These are phyloP conservation scores for Pseudevernia furfuracea DNA, from an alignment of 495 filamentous ascomycete species.

Conservation along the genomic window DNA sequence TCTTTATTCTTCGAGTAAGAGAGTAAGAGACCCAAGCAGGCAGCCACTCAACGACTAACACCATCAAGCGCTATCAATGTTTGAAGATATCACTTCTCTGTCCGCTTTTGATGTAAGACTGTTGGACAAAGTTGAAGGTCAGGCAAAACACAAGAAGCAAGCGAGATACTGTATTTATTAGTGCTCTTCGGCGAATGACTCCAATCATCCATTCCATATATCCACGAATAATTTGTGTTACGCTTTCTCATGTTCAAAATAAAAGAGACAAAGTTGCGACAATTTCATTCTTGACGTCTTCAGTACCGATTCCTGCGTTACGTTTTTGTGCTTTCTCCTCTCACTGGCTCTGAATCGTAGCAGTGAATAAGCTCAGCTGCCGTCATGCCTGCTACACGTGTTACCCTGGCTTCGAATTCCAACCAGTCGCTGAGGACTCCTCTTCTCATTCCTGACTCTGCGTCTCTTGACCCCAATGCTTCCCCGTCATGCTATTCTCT, in stretches of 20 bases:
- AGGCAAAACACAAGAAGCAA: not conserved
- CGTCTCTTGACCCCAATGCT: conserved; percentile 17
- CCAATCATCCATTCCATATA: not conserved
- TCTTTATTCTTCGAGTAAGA: not conserved
- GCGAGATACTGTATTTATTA: not conserved
- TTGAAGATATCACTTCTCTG: not conserved
- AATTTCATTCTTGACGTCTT: not conserved
- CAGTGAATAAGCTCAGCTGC: not conserved
- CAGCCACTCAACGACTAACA: not conserved
- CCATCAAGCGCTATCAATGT: not conserved
- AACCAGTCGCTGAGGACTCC: conserved; percentile 25
- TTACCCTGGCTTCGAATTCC: conserved; percentile 25
- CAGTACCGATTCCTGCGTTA: not conserved
- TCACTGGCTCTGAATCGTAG: not conserved
- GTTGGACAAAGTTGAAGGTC: not conserved
- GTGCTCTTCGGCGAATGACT: not conserved
- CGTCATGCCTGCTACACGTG: conserved; percentile 22
- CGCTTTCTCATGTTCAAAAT: not conserved
- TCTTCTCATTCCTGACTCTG: conserved; percentile 23
- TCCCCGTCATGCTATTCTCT: conserved; percentile 14
- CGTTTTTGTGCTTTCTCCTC: too few species aligned
- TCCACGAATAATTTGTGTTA: not conserved
- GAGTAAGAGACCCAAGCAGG: not conserved
- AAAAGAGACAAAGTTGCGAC: not conserved
- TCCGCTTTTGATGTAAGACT: not conserved